Evolutionary conservation across 2,329 filamentous ascomycete genomes (phyloP).

Genomic region (Teratosphaeriaceae sp.): DNA sequence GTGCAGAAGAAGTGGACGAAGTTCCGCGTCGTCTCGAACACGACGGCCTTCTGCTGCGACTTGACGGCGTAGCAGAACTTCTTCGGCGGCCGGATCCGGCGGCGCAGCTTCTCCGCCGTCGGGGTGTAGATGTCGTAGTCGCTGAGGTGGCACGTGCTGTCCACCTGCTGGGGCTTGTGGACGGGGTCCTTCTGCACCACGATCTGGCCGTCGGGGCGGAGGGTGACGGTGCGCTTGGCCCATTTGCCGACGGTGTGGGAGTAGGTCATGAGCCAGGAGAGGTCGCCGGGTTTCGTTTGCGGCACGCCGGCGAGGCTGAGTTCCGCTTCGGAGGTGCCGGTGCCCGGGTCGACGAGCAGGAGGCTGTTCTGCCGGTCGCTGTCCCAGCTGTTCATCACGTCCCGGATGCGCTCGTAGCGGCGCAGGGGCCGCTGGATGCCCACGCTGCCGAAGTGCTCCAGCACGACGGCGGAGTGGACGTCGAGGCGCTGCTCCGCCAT

Average conservation of each 20-base stretch:
- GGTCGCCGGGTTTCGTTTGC: constrained; percentile 56
- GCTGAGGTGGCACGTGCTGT: constrained; percentile 73
- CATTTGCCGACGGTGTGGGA: constrained; percentile 79
- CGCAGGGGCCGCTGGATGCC: constrained; percentile 77
- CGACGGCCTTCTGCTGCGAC: constrained; percentile 79
- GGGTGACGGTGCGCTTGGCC: constrained; percentile 74
- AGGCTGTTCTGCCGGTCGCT: constrained; percentile 70
- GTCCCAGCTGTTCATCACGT: constrained; percentile 92
- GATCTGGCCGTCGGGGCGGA: constrained; percentile 67
- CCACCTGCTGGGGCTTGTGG: constrained; percentile 57
- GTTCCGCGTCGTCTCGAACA: constrained; percentile 76
- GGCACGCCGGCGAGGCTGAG: constrained; percentile 62
- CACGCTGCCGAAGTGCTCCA: constrained; percentile 69
- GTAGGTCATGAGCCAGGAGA: constrained; percentile 68
- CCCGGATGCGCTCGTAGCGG: constrained; percentile 77
- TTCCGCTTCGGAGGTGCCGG: constrained; percentile 48
- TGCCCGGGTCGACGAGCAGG: constrained; percentile 54
- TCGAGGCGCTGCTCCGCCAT: constrained; percentile 60
- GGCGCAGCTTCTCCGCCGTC: constrained; percentile 59
- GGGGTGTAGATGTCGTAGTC: constrained; percentile 90
- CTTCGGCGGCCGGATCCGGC: constrained; percentile 75
- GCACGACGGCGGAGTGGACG: constrained; percentile 59
- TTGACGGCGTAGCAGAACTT: constrained; percentile 84
- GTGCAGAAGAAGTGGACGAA: constrained; percentile 91
- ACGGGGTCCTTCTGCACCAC: constrained; percentile 64